A percentile compares a stretch with the other conserved stretches of the same genome.
Conservation (phyloP, 2,329 filamentous ascomycete species). For the Parastagonospora nodorum region DNA sequence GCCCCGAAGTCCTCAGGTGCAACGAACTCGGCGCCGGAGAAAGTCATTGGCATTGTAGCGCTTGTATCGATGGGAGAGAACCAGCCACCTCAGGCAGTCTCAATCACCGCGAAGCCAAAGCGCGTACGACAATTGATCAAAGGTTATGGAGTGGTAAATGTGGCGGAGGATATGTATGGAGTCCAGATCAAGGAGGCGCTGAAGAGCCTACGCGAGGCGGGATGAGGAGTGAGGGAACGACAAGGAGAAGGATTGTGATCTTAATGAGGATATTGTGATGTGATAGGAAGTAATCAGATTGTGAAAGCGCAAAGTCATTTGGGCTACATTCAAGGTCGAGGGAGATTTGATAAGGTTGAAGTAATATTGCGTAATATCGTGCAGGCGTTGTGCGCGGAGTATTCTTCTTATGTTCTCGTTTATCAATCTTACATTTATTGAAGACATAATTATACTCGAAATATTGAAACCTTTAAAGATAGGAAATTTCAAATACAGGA, state of each 20-base stretch:
- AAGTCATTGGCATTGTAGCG: constrained; percentile 4
- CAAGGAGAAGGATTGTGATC: not conserved
- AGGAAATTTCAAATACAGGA: no score
- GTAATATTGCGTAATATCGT: no score
- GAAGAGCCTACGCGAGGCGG: no score
- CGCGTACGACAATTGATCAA: constrained; percentile 6
- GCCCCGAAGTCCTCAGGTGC: not conserved
- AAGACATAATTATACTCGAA: no score
- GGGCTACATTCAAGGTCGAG: no score
- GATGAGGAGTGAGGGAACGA: not conserved
- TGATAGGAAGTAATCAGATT: no score
- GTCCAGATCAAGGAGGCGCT: constrained; percentile 9
- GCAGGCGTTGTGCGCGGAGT: no score
- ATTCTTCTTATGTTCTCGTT: no score
- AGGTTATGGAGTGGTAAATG: not conserved
- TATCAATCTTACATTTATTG: no score
- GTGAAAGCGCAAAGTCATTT: no score
- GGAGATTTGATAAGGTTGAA: no score
- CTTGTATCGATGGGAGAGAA: not conserved
- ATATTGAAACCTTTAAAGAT: no score
- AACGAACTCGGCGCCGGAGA: not conserved
- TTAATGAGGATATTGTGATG: not conserved
- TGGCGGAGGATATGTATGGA: constrained; percentile 6
- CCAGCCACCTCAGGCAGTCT: not conserved
- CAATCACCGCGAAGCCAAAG: constrained; percentile 9